Base-by-base conservation (phyloP, 306 rosid species). In the Vigna reflexopilosa region DNA sequence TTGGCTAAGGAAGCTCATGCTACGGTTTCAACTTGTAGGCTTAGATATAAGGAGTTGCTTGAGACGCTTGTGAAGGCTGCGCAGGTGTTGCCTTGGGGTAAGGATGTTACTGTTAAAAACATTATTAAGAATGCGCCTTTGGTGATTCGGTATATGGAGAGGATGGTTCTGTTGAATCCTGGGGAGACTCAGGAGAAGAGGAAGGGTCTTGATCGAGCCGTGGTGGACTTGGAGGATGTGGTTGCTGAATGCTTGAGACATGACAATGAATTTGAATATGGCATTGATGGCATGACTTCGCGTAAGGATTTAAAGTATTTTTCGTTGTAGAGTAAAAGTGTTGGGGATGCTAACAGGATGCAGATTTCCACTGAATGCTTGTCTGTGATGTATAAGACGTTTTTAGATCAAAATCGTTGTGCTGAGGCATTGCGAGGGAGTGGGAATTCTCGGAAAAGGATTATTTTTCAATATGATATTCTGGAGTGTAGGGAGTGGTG, bases 1-100 rank as follows among this genome's bases (percentile, higher is more conserved):
- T 64, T 64, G 49, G 70, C 70, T 36, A n/a, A 4, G 70, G 70
- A 64, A 49, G 47, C 36, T 34, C 70, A 64, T 64, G 48, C 49
- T n/a, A 36, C 1, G 26, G 70, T 64, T 64, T 64, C 70, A 1
- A 64, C 70, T 36, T 36, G 28, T 64, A 36, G 70, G 26, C 3
- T 14, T 36, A 34, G 70, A 26, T 64, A 64, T 17, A 64, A 64
- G 49, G 70, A 64, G 28, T 9, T 64, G 14, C 49, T 64, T n/a
- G 70, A 64, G 70, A 64, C 70, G 13, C 70, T 64, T n/a, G 70
- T 64, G 70, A 64, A 64, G 26, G 70, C 5, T 16, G 70, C 70
- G 14, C 49, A 64, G 49, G 70, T 34, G 70, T 15, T 64, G 49
- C 70, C 70, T 7, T 64, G 70, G 70, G 70, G 70, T 0, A 64